Evolutionary conservation across 345 rosid species (phyloP), one percentile per base, ranked within the genome.

Genomic region (Eutrema heterophyllum): DNA sequence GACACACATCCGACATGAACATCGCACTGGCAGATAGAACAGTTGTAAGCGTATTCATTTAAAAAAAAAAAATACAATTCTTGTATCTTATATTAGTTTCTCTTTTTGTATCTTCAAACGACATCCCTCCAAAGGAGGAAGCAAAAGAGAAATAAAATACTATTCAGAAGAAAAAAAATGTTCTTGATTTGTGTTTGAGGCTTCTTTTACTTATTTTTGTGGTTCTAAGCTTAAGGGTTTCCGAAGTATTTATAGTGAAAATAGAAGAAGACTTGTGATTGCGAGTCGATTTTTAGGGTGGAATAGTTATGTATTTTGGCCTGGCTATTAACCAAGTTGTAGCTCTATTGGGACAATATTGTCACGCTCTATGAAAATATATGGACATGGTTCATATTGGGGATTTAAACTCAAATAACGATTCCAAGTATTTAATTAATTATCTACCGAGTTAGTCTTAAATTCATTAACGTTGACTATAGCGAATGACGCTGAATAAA

Each of bases 1-100:
- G 64, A 54, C 2, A 64, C n/a, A n/a, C n/a, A n/a, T n/a, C n/a
- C n/a, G n/a, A n/a, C n/a, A n/a, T n/a, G n/a, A n/a, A n/a, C n/a
- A 54, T 73, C 77, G 39, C 12, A 64, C 24, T 73, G 64, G 1
- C 77, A 73, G 10, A 33, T 35, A 44, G 71, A 64, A 14, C 71
- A 73, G 27, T 64, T 26, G 64, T 73, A 73, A 64, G n/a, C n/a
- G n/a, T n/a, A n/a, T n/a, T n/a, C n/a, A n/a, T n/a, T n/a, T n/a
- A n/a, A n/a, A n/a, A n/a, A n/a, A n/a, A n/a, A n/a, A n/a, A n/a
- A n/a, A n/a, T n/a, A n/a, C n/a, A n/a, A n/a, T n/a, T n/a, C n/a
- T n/a, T n/a, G n/a, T n/a, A n/a, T n/a, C n/a, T n/a, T n/a, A n/a
- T n/a, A n/a, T n/a, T n/a, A n/a, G n/a, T n/a, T n/a, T n/a, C n/a